phyloP scores from a whole-genome alignment of 2,329 filamentous ascomycete species.

The Sporothrix inflata region DNA sequence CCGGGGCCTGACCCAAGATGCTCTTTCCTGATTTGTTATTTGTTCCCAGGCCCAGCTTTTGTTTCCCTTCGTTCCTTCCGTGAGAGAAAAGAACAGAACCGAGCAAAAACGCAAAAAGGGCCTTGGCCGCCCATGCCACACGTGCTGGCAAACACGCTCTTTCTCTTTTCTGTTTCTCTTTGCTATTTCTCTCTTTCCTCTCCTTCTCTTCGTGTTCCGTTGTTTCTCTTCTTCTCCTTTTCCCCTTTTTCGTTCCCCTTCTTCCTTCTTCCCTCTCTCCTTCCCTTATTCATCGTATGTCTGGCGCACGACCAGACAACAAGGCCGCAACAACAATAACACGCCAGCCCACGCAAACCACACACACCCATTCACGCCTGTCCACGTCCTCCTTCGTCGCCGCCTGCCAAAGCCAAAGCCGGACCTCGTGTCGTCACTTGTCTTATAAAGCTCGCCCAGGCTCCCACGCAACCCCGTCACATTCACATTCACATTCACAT shows the following conservation, averaged over 20 bases:
- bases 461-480: conserved; percentile 20
- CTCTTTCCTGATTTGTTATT: conserved; percentile 20
- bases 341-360: not conserved
- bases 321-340: conserved; percentile 17
- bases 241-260: not conserved
- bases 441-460: conserved; percentile 16
- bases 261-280: not conserved
- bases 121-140: conserved; percentile 6
- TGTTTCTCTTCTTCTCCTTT: not conserved
- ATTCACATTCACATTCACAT: not conserved
- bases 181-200: not conserved
- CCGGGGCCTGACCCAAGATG: conserved; percentile 17
- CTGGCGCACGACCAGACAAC: conserved; percentile 11
- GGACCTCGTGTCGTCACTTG: conserved; percentile 16
- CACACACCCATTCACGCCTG: not conserved
- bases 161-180: not conserved
- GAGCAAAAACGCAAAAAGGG: not conserved
- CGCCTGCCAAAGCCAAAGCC: conserved; percentile 4
- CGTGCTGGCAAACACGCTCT: not conserved
- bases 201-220: not conserved
- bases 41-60: conserved; percentile 7
- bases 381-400: not conserved
- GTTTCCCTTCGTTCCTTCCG: not conserved
- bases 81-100: not conserved
- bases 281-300: not conserved